A percentile compares a stretch with the other conserved stretches of the same genome.
phyloP scores from a whole-genome alignment of 1,284 basidiomycete genomes.

The Xanthoconium separans region DNA sequence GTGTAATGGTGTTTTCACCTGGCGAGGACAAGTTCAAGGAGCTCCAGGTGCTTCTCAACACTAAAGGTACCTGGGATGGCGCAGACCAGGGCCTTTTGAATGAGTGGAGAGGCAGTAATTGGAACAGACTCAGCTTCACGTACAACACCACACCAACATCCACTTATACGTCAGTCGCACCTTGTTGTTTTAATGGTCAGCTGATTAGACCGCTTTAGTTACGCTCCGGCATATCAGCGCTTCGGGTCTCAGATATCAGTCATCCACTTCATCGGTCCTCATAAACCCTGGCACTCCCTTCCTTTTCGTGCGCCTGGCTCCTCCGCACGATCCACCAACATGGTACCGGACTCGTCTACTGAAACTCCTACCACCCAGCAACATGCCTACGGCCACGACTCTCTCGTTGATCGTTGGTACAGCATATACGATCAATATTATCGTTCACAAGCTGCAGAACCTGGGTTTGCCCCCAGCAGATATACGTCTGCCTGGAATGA shows the following conservation, averaged over 20 bases:
- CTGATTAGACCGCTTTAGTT: slow-evolving; percentile 49
- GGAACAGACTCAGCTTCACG: slow-evolving; percentile 91
- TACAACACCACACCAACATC: slow-evolving; percentile 99
- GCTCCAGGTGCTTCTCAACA: slow-evolving; percentile 65
- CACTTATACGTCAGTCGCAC: slow-evolving; percentile 81
- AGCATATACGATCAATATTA: slow-evolving; percentile 87
- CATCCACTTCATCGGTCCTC: slow-evolving; percentile 92
- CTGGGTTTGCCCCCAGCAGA: slow-evolving; percentile 51
- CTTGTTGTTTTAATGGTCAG: slow-evolving; percentile 23
- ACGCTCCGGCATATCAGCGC: slow-evolving; percentile 93
- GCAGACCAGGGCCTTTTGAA: slow-evolving; percentile 97
- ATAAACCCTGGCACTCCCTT: slow-evolving; percentile 90
- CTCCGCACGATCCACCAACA: slow-evolving; percentile 26
- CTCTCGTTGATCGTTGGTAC: slow-evolving; percentile 89
- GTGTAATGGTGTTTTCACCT: slow-evolving; percentile 87
- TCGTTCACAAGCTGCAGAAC: slow-evolving; percentile 49
- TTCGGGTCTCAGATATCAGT: slow-evolving; percentile 87
- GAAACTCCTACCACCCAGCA: slow-evolving; percentile 35
- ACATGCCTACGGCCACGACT: slow-evolving; percentile 68
- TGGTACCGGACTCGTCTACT: slow-evolving; percentile 16
- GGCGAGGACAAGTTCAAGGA: slow-evolving; percentile 80
- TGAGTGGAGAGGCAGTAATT: slow-evolving; percentile 85
- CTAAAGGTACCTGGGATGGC: slow-evolving; percentile 92
- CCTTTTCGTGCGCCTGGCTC: slow-evolving; percentile 61
- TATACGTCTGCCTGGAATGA: slow-evolving; percentile 31